A percentile compares a stretch with the other conserved stretches of the same genome.
Evolutionary conservation across 352 stramenopile genomes (phyloP).

Genomic region (Phytophthora megakarya): DNA sequence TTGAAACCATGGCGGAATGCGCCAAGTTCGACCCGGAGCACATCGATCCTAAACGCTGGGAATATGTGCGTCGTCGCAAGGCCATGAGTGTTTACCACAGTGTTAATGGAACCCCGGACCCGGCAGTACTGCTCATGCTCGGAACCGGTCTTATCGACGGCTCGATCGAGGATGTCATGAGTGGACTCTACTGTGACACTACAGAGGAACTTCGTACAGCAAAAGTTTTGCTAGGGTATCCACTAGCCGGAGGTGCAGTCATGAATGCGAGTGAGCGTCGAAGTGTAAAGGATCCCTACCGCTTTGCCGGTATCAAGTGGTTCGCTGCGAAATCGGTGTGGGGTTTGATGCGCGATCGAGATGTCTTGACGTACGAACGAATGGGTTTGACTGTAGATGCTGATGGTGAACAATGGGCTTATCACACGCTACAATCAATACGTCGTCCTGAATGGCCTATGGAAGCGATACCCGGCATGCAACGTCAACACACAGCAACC

Average conservation of each 20-base stretch:
- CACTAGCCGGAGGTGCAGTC: conserved; percentile 25
- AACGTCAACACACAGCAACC: conserved; percentile 31
- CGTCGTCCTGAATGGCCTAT: conserved; percentile 39
- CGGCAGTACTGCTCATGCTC: conserved; percentile 33
- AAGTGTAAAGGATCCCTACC: conserved; percentile 32
- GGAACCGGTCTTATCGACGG: conserved; percentile 37
- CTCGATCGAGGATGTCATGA: conserved; percentile 42
- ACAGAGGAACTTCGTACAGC: conserved; percentile 29
- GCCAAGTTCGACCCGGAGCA: conserved; percentile 28
- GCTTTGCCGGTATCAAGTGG: conserved; percentile 44
- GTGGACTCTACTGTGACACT: conserved; percentile 37
- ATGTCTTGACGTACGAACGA: conserved; percentile 43
- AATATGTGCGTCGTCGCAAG: conserved; percentile 29
- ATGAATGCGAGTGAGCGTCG: conserved; percentile 32
- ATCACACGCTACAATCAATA: conserved; percentile 41
- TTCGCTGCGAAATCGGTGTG: conserved; percentile 27
- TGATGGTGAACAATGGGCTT: conserved; percentile 30
- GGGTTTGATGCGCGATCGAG: conserved; percentile 30
- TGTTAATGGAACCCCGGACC: conserved; percentile 22
- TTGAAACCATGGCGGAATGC: conserved; percentile 34
- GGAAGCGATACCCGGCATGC: conserved; percentile 28
- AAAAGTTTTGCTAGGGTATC: conserved; percentile 33
- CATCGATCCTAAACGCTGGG: conserved; percentile 30
- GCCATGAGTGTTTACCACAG: conserved; percentile 35
- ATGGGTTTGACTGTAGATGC: conserved; percentile 35